These are phyloP conservation scores for Pueraria montana DNA, from an alignment of 306 rosid species.

Conservation along the genomic window DNA sequence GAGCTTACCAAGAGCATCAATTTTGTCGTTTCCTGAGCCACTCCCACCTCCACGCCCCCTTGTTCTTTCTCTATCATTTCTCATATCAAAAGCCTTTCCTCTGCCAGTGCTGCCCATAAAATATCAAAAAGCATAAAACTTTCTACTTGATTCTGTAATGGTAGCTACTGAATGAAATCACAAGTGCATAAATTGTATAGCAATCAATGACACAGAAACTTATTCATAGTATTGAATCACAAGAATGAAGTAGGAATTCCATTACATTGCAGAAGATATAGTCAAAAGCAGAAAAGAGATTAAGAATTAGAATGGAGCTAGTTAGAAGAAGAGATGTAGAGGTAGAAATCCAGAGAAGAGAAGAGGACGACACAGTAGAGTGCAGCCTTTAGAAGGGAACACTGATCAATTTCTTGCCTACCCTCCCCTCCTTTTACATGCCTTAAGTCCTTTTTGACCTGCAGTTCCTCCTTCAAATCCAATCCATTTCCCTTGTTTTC, in stretches of 20 bases:
- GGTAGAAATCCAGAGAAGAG: neutral
- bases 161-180: neutral
- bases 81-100: slow-evolving; percentile 65
- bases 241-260: neutral
- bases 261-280: neutral
- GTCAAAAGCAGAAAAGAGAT: neutral
- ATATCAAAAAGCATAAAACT: slow-evolving; percentile 28
- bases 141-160: neutral
- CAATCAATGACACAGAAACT: neutral
- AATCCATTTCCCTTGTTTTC: neutral
- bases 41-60: slow-evolving; percentile 63
- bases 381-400: neutral
- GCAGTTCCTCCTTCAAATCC: neutral
- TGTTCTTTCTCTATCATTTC: slow-evolving; percentile 59
- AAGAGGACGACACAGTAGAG: neutral
- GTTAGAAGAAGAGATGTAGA: neutral
- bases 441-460: neutral
- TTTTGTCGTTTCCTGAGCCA: slow-evolving; percentile 77
- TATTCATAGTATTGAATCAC: neutral
- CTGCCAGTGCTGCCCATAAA: slow-evolving; percentile 54
- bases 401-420: neutral
- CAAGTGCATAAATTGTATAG: neutral
- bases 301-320: neutral
- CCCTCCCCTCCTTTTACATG: neutral
- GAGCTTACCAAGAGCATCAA: slow-evolving; percentile 94